Percentiles rank a stretch among this genome's conserved stretches.
phyloP scores from a whole-genome alignment of 176 grass and related monocot species.

The Lolium multiflorum region DNA sequence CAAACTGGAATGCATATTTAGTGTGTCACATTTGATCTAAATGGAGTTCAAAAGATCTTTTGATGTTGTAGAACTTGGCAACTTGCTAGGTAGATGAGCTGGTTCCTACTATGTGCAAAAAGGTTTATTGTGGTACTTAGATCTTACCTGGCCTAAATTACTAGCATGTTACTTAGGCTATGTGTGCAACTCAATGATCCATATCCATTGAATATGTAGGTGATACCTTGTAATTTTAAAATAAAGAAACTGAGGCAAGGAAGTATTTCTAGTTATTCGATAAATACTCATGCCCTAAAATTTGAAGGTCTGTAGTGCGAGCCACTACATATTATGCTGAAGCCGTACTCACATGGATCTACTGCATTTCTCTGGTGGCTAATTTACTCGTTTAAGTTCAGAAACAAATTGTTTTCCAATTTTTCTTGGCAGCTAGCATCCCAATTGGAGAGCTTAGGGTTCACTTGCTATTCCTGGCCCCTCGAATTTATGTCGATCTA shows the following conservation, averaged over 20 bases:
- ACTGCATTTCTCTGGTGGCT: slow-evolving; percentile 17
- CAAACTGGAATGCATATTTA: slow-evolving; percentile 5
- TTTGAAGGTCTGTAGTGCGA: background rate
- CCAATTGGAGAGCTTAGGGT: background rate
- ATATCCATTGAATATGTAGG: slow-evolving; percentile 20
- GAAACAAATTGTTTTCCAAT: background rate
- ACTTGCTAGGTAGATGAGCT: background rate
- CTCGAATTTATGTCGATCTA: background rate
- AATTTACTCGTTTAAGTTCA: background rate
- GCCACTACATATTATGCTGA: background rate
- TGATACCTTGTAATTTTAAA: background rate
- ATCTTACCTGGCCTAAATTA: background rate
- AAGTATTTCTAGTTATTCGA: background rate
- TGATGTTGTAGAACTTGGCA: slow-evolving; percentile 20
- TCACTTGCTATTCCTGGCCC: background rate
- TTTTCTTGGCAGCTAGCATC: slow-evolving; percentile 9
- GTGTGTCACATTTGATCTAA: background rate
- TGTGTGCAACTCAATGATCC: slow-evolving; percentile 25
- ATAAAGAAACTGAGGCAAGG: background rate
- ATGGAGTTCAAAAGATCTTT: background rate
- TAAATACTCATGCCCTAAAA: background rate
- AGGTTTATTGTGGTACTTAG: background rate
- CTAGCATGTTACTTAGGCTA: slow-evolving; percentile 5
- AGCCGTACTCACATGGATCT: background rate
- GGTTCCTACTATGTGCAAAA: slow-evolving; percentile 28